These are phyloP conservation scores for Mycosphaerella sp. DNA, from an alignment of 2,329 filamentous ascomycete genomes.

Conservation along the genomic window DNA sequence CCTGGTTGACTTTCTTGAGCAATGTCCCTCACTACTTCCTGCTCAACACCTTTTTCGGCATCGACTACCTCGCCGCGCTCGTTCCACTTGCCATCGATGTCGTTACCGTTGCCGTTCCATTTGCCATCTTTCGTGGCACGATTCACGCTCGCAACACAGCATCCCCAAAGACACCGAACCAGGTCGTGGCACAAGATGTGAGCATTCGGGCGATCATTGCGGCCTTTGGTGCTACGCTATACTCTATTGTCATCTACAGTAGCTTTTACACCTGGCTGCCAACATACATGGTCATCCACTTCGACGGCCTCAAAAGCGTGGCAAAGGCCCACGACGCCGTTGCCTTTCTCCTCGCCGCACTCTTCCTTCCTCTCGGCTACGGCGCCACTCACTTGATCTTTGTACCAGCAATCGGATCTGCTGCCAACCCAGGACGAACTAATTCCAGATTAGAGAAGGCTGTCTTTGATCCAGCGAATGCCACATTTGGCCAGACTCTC, in stretches of 20 bases:
- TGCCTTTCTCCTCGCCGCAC: slow-evolving; percentile 42
- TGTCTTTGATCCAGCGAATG: slow-evolving; percentile 58
- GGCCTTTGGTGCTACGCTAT: slow-evolving; percentile 64
- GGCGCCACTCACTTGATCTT: slow-evolving; percentile 75
- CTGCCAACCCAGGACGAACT: slow-evolving; percentile 25
- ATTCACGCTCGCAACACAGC: slow-evolving; percentile 55
- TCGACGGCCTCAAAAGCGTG: slow-evolving; percentile 64
- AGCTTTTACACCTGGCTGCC: slow-evolving; percentile 67
- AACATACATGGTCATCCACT: slow-evolving; percentile 65
- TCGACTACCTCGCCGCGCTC: slow-evolving; percentile 56
- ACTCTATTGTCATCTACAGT: slow-evolving; percentile 64
- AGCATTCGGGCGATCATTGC: slow-evolving; percentile 59
- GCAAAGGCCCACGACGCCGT: slow-evolving; percentile 60
- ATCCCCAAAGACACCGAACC: slow-evolving; percentile 43
- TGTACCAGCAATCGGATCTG: slow-evolving; percentile 53
- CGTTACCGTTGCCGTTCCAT: slow-evolving; percentile 63
- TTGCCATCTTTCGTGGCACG: slow-evolving; percentile 64
- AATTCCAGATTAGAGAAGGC: slow-evolving; percentile 38
- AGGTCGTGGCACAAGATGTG: slow-evolving; percentile 52
- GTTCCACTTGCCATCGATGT: slow-evolving; percentile 62
- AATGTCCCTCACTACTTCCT: slow-evolving; percentile 73
- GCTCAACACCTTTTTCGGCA: slow-evolving; percentile 68
- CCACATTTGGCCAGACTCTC: slow-evolving; percentile 64
- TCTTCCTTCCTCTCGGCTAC: slow-evolving; percentile 62
- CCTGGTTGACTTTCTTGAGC: slow-evolving; percentile 53